phyloP scores from a whole-genome alignment of 495 filamentous ascomycete species.

The Hypoxylon fragiforme region DNA sequence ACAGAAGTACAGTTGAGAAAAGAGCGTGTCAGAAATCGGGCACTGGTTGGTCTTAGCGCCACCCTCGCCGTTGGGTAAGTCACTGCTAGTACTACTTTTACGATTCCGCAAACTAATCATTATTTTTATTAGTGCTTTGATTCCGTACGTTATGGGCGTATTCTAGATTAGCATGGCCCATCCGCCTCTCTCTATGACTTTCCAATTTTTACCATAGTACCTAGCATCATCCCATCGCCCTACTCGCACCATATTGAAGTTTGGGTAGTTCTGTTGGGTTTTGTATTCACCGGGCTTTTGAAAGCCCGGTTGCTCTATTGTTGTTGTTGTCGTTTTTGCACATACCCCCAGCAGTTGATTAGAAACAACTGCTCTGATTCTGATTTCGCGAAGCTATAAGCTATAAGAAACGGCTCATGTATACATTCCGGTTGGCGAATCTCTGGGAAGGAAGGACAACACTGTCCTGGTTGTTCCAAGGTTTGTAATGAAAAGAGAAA shows the following conservation, averaged over 20 bases:
- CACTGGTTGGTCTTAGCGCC: conserved; percentile 80
- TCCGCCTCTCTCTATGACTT: conserved; percentile 5
- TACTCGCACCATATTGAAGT: conserved; percentile 5
- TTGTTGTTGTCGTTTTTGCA: conserved; percentile 33
- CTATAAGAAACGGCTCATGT: conserved; percentile 34
- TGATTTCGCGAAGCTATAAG: conserved; percentile 24
- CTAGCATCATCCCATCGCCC: conserved; percentile 21
- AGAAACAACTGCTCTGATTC: conserved; percentile 21
- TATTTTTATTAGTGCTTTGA: conserved; percentile 49
- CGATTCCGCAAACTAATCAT: conserved; percentile 35
- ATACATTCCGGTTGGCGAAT: conserved; percentile 29
- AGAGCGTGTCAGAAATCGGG: conserved; percentile 79
- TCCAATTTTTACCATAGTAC: conserved; percentile 12
- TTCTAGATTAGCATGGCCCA: conserved; percentile 34
- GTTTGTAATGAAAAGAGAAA: conserved; percentile 36
- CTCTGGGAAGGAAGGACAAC: conserved; percentile 9
- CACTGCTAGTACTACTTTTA: not conserved
- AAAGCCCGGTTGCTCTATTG: conserved; percentile 23
- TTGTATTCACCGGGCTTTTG: conserved; percentile 23
- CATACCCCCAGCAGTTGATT: conserved; percentile 30
- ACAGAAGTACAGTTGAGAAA: conserved; percentile 75
- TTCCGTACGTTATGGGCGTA: conserved; percentile 58
- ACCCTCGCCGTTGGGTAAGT: conserved; percentile 89
- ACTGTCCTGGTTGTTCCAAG: conserved; percentile 11
- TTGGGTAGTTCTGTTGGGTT: conserved; percentile 6